Evolutionary conservation across 371 early-diverging fungal genomes (phyloP), one percentile per base, ranked within the genome.

Genomic region (Dinochytrium kinnereticum): DNA sequence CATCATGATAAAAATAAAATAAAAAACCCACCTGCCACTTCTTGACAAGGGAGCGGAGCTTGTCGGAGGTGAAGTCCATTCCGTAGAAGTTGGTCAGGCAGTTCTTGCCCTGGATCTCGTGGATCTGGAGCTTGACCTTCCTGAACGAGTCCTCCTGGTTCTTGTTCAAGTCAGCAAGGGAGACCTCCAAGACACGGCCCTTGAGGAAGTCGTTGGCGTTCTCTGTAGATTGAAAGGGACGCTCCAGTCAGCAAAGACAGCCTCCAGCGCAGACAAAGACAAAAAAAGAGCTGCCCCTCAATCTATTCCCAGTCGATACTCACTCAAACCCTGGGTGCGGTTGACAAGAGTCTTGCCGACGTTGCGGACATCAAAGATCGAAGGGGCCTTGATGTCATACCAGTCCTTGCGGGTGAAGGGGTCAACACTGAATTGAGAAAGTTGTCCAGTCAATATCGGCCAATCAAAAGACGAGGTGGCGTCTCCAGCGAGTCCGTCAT

Each of bases 31-130:
- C 88, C 86, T 98, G 99, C 99, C 99, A 99, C 93, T 99, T 99
- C 94, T 96, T 97, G 88, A 99, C 96, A 88, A 99, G 91, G 82
- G 98, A 98, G 81, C 98, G 94, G 86, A 98, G 92, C 93, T 99
- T 99, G 91, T 99, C 99, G 72, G 97, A 93, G 82, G 99, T 98
- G 89, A 99, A 93, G 87, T 96, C 95, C 99, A 99, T 99, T 78
- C 99, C 95, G 94, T 99, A 92, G 92, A 99, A 99, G 92, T 96
- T 95, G 92, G 99, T 97, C 69, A 99, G 91, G 90, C 97, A 96
- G 93, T 96, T 97, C 89, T 94, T 96, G 82, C 99, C 99, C 82
- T 92, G 91, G 81, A 99, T 92, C 88, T 99, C 99, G 78, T 98
- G 97, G 80, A 99, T 93, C 84, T 94, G 92, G 80, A 99, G 95